Evolutionary conservation across 2,329 filamentous ascomycete species (phyloP), one percentile per base, ranked within the genome.

Genomic region (Mariannaea sp.): DNA sequence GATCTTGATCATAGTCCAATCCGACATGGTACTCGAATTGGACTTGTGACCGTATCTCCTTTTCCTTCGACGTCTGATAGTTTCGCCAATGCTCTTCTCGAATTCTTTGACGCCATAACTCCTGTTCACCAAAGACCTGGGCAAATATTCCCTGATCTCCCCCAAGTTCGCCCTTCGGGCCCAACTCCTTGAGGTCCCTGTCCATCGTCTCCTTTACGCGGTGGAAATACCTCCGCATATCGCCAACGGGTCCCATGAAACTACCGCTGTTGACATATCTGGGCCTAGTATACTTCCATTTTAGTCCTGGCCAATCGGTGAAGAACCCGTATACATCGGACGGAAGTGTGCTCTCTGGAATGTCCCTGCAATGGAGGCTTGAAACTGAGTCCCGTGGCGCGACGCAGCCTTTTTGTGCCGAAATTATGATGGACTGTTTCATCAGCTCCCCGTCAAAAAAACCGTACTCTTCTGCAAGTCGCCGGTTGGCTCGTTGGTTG

Each of bases 71-170:
- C 0, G 46, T 14, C 4, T 43, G 19, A 12, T 50, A 14, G 13
- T 41, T 39, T 8, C 46, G 45, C 14, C 59, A 54, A 22, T 52
- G 54, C 1, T 59, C 49, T 9, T 48, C 35, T 16, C 56, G 50
- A 6, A 60, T 36, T 7, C 61, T 55, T 5, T 33, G 52, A 3
- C 61, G 61, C 63, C 63, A 66, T 7, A 59, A 42, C 24, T 66
- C 59, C 39, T 66, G 64, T 36, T 69, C 67, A 2, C 66, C 67
- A 39, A 69, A 68, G 0, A 71, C 57, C 40, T 70, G 62, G n/a
- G 62, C 67, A 17, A 70, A 65, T 12, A 71, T 56, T 9, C 67
- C 68, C 42, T 71, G 69, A 26, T 71, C 69, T 14, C 68, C 66
- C 9, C 56, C 59, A 1, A 71, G 55, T 3, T 46, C 48, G 14